Percentiles rank a stretch among this genome's conserved stretches.
Conservation (phyloP, 2,329 filamentous ascomycete species). For the Pseudogymnoascus sp. region DNA sequence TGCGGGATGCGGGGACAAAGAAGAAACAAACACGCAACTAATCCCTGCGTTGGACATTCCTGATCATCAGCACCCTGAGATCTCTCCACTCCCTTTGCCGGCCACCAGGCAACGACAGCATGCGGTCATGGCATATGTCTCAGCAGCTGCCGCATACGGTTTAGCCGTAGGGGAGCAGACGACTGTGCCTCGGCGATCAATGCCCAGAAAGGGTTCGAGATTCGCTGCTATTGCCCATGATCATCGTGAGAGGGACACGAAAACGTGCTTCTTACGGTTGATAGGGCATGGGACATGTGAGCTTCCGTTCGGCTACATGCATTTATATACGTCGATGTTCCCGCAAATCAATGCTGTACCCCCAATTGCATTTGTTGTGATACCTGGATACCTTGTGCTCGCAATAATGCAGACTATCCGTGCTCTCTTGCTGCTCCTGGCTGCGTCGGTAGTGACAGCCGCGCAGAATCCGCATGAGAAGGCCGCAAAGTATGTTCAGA, state of each 20-base stretch:
- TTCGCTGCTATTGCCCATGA: background rate
- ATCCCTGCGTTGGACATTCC: background rate
- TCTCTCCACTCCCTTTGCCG: background rate
- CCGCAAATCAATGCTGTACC: background rate
- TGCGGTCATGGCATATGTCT: background rate
- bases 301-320: background rate
- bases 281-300: background rate
- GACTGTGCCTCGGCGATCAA: background rate
- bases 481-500: slow-evolving; percentile 14
- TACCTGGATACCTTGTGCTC: background rate
- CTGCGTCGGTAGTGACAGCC: slow-evolving; percentile 27
- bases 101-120: background rate
- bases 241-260: background rate
- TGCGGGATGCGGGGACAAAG: background rate
- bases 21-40: background rate
- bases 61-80: background rate
- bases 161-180: background rate
- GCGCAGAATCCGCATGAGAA: slow-evolving; percentile 22
- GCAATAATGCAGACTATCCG: background rate
- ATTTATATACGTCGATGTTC: background rate
- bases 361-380: background rate
- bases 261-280: background rate
- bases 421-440: slow-evolving; percentile 11
- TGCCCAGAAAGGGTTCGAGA: background rate
- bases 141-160: background rate